Evolutionary conservation across 2,329 filamentous ascomycete species (phyloP).

Genomic region (Penicillium sp.): DNA sequence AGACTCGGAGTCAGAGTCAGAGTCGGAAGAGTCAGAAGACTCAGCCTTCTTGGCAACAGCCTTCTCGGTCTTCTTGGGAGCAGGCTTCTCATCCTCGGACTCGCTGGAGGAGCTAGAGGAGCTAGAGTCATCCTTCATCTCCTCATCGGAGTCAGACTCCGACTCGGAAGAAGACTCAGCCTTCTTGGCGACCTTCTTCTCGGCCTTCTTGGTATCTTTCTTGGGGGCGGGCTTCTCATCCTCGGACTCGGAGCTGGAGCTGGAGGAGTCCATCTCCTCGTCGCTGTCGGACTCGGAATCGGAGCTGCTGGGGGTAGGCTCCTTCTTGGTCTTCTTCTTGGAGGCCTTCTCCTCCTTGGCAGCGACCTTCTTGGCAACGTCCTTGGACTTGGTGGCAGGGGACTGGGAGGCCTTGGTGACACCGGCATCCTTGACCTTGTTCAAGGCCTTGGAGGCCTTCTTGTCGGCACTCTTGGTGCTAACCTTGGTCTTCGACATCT

Average conservation of each 20-base stretch:
- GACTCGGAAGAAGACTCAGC: constrained; percentile 34
- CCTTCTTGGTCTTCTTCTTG: constrained; percentile 46
- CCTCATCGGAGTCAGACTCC: constrained; percentile 33
- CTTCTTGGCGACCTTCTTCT: constrained; percentile 28
- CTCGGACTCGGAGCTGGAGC: constrained; percentile 34
- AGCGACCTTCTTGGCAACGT: constrained; percentile 42
- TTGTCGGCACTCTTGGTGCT: constrained; percentile 40
- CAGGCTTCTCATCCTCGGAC: constrained; percentile 37
- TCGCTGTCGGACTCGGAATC: constrained; percentile 31
- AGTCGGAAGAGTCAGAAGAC: constrained; percentile 13
- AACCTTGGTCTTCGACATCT: constrained; percentile 48
- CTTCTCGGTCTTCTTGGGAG: constrained; percentile 27
- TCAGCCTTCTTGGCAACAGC: constrained; percentile 27
- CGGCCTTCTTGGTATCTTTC: constrained; percentile 27
- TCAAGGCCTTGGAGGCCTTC: constrained; percentile 42
- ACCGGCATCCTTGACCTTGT: constrained; percentile 49
- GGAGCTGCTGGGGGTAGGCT: constrained; percentile 32
- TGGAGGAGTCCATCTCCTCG: constrained; percentile 23
- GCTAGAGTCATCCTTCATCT: constrained; percentile 31
- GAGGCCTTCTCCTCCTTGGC: constrained; percentile 41
- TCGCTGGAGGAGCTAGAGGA: constrained; percentile 25
- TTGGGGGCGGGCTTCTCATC: constrained; percentile 30
- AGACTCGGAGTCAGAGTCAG: constrained; percentile 34
- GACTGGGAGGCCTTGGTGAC: constrained; percentile 47
- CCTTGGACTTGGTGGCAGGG: constrained; percentile 47